Conservation (phyloP, 805 yeast species). For the Danielia oregonensis region DNA sequence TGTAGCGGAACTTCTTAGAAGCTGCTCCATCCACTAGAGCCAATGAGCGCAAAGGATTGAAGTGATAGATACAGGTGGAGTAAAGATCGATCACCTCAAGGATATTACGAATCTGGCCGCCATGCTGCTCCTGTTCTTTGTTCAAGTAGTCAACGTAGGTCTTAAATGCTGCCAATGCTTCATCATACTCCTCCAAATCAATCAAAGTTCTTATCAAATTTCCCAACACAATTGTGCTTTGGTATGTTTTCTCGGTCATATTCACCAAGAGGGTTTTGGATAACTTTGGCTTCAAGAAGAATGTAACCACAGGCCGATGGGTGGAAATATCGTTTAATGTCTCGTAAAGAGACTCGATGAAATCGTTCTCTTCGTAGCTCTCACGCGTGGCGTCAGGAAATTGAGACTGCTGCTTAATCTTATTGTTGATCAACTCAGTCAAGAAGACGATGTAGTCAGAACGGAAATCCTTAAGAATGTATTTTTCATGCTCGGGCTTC, state of each 20-base stretch:
- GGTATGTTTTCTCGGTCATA: constrained; percentile 32
- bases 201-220: constrained; percentile 29
- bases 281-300: constrained; percentile 19
- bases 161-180: constrained; percentile 40
- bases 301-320: constrained; percentile 4
- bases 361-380: constrained; percentile 20
- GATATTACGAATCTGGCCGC: constrained; percentile 28
- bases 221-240: constrained; percentile 31
- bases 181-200: constrained; percentile 36
- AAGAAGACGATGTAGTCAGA: constrained; percentile 25
- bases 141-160: constrained; percentile 33
- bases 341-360: constrained; percentile 29
- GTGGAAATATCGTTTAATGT: constrained; percentile 23
- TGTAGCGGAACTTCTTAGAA: constrained; percentile 23
- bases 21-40: constrained; percentile 10
- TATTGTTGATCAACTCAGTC: constrained; percentile 15
- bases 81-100: constrained; percentile 31
- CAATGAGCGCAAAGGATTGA: constrained; percentile 35
- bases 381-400: constrained; percentile 29
- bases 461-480: constrained; percentile 18
- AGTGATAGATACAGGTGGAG: constrained; percentile 28
- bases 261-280: constrained; percentile 30
- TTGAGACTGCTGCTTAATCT: constrained; percentile 12
- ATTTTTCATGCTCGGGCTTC: constrained; percentile 15
- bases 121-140: constrained; percentile 29